These are phyloP conservation scores for Tieghemostelium lacteum DNA, from an alignment of 78 protist species.

Conservation along the genomic window DNA sequence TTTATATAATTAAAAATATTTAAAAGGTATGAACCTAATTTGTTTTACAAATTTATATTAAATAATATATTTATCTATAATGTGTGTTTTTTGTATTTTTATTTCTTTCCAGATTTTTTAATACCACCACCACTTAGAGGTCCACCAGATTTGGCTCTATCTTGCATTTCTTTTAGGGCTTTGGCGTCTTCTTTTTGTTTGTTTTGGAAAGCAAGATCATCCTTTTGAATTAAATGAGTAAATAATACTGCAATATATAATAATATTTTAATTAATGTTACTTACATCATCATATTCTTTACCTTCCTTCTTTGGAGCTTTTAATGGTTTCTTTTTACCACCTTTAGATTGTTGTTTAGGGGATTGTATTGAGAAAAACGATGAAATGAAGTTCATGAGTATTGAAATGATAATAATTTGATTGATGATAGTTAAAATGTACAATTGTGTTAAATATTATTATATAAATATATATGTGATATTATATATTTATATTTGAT, in stretches of 20 bases:
- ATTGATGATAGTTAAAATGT: too few relatives aligned
- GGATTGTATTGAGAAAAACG: background rate
- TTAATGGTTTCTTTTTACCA: conserved; percentile 80
- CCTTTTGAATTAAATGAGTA: conserved; percentile 3
- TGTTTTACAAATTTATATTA: too few relatives aligned
- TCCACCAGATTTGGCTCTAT: conserved; percentile 72
- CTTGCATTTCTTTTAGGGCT: conserved; percentile 68
- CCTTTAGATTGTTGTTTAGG: background rate
- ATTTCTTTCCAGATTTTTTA: conserved; percentile 80
- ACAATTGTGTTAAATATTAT: too few relatives aligned
- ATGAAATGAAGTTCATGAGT: background rate
- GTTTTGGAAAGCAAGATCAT: conserved; percentile 77
- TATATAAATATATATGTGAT: too few relatives aligned
- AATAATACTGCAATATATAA: background rate
- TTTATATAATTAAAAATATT: too few relatives aligned
- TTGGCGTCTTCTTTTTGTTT: conserved; percentile 73
- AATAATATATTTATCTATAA: too few relatives aligned
- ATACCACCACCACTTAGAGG: conserved; percentile 67
- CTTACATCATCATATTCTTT: conserved; percentile 80
- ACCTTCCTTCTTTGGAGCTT: conserved; percentile 78
- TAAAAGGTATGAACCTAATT: too few relatives aligned
- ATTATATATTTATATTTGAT: too few relatives aligned
- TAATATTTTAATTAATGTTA: background rate
- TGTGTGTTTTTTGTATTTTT: too few relatives aligned
- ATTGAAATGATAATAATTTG: background rate